Evolutionary conservation across 2,329 filamentous ascomycete species (phyloP).

Genomic region (Neocatenulostroma microsporum): DNA sequence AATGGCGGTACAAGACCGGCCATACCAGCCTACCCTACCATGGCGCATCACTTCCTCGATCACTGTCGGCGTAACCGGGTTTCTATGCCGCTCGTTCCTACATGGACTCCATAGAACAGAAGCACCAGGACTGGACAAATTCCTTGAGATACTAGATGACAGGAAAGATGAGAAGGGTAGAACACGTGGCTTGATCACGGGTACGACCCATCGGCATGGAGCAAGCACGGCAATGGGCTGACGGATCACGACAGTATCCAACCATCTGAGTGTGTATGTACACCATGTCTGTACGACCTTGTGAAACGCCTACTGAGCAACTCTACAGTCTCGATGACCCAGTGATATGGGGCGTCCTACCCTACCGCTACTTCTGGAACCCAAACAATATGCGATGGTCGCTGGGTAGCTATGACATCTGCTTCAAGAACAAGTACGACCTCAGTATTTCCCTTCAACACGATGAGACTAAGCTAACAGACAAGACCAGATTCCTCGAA

Average conservation of each 20-base stretch:
- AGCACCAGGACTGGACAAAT: slow-evolving; percentile 65
- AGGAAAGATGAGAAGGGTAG: slow-evolving; percentile 59
- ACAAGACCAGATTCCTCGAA: slow-evolving; percentile 42
- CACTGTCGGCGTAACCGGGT: slow-evolving; percentile 65
- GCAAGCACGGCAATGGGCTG: not conserved
- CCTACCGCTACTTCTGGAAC: slow-evolving; percentile 62
- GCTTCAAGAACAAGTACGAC: slow-evolving; percentile 73
- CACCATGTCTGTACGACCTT: no score
- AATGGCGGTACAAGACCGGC: slow-evolving; percentile 39
- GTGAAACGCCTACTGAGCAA: slow-evolving; percentile 9
- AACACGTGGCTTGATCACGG: slow-evolving; percentile 73
- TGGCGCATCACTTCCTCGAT: slow-evolving; percentile 68
- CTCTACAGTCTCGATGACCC: slow-evolving; percentile 81
- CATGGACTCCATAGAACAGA: slow-evolving; percentile 67
- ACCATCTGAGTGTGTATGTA: slow-evolving; percentile 84
- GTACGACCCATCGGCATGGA: no score
- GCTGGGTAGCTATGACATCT: slow-evolving; percentile 89
- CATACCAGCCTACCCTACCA: slow-evolving; percentile 51
- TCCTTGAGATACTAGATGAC: slow-evolving; percentile 67
- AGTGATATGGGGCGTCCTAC: slow-evolving; percentile 83
- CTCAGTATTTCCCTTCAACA: slow-evolving; percentile 3
- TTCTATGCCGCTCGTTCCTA: slow-evolving; percentile 66
- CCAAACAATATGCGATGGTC: slow-evolving; percentile 76
- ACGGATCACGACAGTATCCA: slow-evolving; percentile 60
- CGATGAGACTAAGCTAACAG: slow-evolving; percentile 6